Evolutionary conservation across 2,329 filamentous ascomycete species (phyloP).

Genomic region (Phaeosphaeriaceae sp.): DNA sequence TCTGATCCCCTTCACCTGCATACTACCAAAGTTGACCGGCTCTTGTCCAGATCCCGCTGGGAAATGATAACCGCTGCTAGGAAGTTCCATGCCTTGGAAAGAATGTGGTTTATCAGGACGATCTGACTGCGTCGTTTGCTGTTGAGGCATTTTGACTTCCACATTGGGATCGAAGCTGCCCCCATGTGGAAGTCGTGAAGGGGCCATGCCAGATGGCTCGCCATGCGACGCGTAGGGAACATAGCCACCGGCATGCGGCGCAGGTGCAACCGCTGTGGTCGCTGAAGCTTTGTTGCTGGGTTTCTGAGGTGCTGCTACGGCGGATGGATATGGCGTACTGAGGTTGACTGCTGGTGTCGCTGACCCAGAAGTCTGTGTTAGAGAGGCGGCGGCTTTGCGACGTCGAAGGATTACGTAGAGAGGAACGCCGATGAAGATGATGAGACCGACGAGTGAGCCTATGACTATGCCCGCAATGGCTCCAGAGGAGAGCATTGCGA

Average conservation of each 20-base stretch:
- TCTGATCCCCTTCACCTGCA: conserved; percentile 1
- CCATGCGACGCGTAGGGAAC: no score
- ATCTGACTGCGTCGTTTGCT: no score
- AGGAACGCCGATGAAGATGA: background rate
- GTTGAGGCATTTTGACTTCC: no score
- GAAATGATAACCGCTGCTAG: no score
- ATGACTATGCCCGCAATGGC: background rate
- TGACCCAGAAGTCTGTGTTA: background rate
- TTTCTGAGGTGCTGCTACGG: background rate
- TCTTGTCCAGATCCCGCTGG: background rate
- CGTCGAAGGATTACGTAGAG: background rate
- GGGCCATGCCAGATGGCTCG: no score
- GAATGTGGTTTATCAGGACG: no score
- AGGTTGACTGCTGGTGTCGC: background rate
- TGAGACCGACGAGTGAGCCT: background rate
- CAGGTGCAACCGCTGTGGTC: no score
- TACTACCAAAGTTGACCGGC: background rate
- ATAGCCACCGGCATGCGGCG: no score
- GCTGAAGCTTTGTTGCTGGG: no score
- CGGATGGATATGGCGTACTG: background rate
- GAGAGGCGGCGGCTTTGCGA: background rate
- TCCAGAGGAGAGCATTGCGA: background rate
- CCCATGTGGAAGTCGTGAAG: no score
- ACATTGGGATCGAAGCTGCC: no score
- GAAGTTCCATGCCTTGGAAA: no score